phyloP scores from a whole-genome alignment of 805 yeast species.

The Barnettozyma sp. region DNA sequence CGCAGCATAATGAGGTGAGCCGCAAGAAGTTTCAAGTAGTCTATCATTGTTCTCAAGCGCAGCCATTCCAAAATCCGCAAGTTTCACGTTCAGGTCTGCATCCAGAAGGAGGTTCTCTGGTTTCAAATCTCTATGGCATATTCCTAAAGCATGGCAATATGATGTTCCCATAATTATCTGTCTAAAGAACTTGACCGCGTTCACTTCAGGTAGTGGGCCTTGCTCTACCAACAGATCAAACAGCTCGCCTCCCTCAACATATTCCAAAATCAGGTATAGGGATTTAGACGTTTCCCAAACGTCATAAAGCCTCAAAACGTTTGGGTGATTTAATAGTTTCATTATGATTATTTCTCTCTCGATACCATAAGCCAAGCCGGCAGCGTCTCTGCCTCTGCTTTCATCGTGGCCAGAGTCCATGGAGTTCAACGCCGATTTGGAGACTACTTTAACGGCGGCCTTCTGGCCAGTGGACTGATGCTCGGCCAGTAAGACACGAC shows the following conservation, averaged over 20 bases:
- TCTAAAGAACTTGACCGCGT: slow-evolving; percentile 69
- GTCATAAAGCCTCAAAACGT: slow-evolving; percentile 87
- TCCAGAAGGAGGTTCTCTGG: slow-evolving; percentile 75
- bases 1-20: slow-evolving; percentile 85
- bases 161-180: slow-evolving; percentile 75
- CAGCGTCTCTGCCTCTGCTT: slow-evolving; percentile 38
- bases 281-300: slow-evolving; percentile 98
- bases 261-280: slow-evolving; percentile 69
- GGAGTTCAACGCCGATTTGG: slow-evolving; percentile 48
- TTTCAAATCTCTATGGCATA: slow-evolving; percentile 76
- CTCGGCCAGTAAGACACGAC: slow-evolving; percentile 69
- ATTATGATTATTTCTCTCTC: slow-evolving; percentile 96
- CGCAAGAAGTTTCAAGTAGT: slow-evolving; percentile 74
- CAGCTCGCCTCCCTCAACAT: slow-evolving; percentile 84
- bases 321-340: slow-evolving; percentile 91
- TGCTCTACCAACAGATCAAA: slow-evolving; percentile 63
- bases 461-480: slow-evolving; percentile 62
- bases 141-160: slow-evolving; percentile 74
- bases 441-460: slow-evolving; percentile 80
- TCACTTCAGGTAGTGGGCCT: slow-evolving; percentile 65
- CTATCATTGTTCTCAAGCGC: slow-evolving; percentile 69
- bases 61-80: slow-evolving; percentile 89
- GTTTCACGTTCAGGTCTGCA: slow-evolving; percentile 57
- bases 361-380: slow-evolving; percentile 85
- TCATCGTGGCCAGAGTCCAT: slow-evolving; percentile 28